Evolutionary conservation across 805 yeast species (phyloP), one percentile per base, ranked within the genome.

Genomic region (Schizosaccharomyces cryophilus): DNA sequence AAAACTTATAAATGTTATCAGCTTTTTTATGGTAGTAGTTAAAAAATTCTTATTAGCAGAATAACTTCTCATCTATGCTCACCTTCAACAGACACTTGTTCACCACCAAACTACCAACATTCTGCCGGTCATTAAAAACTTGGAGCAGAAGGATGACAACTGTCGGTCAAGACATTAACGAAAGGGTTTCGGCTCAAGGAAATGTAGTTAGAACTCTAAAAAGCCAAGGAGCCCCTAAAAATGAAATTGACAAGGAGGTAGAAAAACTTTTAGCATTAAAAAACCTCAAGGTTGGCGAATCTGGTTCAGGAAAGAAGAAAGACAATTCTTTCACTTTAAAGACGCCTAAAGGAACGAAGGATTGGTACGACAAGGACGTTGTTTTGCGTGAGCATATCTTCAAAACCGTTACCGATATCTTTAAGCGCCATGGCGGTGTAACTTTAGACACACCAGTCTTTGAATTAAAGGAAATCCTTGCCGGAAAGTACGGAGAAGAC

Each of bases 351-450:
- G 61, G 61, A 21, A 72, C 97, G 66, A 89, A 88, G 72, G 98
- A 93, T 72, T 93, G 98, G 98, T 87, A 95, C 64, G 98, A 93
- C 68, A 84, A 85, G 71, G 98, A 93, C 71, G 93, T 93, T 97
- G 85, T 88, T 48, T 81, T 93, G 66, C 82, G 98, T 72, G 90
- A 86, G 67, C 93, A 85, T 48, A 79, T 93, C 63, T 93, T 93
- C 72, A 74, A 76, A 61, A 79, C 87, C 9, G 73, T 93, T 64
- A 80, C 89, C 17, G 67, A 74, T 1, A 73, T 93, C 60, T 93
- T 93, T 79, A 85, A 88, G 72, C 84, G 88, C 67, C 99, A 93
- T 72, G 99, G 99, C 64, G 98, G 94, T 73, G 95, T 88, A 42
- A 90, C 98, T 54, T 87, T 93, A 65, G 99, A 93, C 71, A 93